phyloP scores from a whole-genome alignment of 768 basidiomycete genomes.

The Candolleomyces eurysporus region DNA sequence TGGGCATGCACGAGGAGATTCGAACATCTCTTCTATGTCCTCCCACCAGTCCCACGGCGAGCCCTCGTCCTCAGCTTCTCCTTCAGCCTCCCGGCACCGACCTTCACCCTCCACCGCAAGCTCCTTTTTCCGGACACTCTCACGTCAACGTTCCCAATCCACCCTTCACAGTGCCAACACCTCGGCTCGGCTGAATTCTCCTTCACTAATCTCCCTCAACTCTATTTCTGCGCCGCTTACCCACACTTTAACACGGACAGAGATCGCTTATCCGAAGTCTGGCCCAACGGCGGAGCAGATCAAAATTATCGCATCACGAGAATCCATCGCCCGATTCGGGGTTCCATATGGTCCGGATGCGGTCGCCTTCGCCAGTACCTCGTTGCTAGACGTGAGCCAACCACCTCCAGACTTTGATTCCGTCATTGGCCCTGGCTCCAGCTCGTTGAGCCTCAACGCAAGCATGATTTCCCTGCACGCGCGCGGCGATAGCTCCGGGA shows the following conservation, averaged over 20 bases:
- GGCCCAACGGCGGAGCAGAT: slow-evolving; percentile 66
- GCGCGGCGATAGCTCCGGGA: not conserved
- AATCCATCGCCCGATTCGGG: slow-evolving; percentile 66
- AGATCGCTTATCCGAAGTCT: slow-evolving; percentile 65
- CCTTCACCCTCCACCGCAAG: not conserved
- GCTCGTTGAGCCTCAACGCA: not conserved
- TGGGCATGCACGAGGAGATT: slow-evolving; percentile 30
- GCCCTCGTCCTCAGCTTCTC: slow-evolving; percentile 1
- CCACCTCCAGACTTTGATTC: slow-evolving; percentile 55
- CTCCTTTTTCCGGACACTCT: slow-evolving; percentile 43
- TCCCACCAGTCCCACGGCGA: slow-evolving; percentile 17
- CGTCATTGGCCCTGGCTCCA: slow-evolving; percentile 6
- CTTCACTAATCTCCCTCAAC: slow-evolving; percentile 67
- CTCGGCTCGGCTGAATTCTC: slow-evolving; percentile 50
- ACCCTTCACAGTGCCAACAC: slow-evolving; percentile 28
- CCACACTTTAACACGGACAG: slow-evolving; percentile 69
- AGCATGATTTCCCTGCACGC: not conserved
- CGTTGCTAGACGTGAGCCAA: slow-evolving; percentile 28
- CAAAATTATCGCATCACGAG: slow-evolving; percentile 66
- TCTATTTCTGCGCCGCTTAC: slow-evolving; percentile 76
- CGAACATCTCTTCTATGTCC: slow-evolving; percentile 24
- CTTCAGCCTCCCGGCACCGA: not conserved
- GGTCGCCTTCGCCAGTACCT: slow-evolving; percentile 55
- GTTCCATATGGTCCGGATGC: slow-evolving; percentile 77
- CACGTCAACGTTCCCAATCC: slow-evolving; percentile 44